Percentiles rank a stretch among this genome's conserved stretches.
phyloP scores from a whole-genome alignment of 345 rosid genomes.

The Nasturtium officinale region DNA sequence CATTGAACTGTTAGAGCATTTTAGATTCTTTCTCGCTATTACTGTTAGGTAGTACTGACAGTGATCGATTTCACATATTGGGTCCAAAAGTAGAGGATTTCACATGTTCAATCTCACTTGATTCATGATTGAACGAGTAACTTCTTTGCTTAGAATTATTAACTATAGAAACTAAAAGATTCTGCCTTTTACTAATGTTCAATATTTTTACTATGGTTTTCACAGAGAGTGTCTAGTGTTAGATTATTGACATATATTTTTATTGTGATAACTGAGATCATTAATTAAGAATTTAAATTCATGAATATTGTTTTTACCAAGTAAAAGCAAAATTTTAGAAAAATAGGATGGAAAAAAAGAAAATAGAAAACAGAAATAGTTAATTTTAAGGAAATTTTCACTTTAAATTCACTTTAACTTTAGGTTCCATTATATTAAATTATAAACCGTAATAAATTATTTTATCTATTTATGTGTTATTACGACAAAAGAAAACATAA shows the following conservation, averaged over 20 bases:
- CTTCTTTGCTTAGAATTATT: neutral
- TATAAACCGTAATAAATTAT: neutral
- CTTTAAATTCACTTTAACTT: neutral
- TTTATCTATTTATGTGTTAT: neutral
- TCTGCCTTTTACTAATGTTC: neutral
- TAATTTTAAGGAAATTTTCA: neutral
- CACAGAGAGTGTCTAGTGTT: neutral
- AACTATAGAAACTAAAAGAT: conserved; percentile 7
- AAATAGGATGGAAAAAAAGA: no score
- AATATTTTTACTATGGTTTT: no score
- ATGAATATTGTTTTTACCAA: neutral
- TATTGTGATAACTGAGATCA: neutral
- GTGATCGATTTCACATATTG: conserved; percentile 30
- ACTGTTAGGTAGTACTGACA: conserved; percentile 10
- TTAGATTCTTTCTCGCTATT: conserved; percentile 1
- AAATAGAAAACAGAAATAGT: neutral
- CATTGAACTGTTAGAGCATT: conserved; percentile 27
- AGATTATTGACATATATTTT: neutral
- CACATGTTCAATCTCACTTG: conserved; percentile 27
- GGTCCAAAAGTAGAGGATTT: conserved; percentile 24
- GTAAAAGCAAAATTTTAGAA: no score
- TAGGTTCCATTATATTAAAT: neutral
- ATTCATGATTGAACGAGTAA: conserved; percentile 22
- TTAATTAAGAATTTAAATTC: no score
- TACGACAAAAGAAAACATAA: neutral